A percentile compares a stretch with the other conserved stretches of the same genome.
phyloP scores from a whole-genome alignment of 352 stramenopile species.

The Pythium plurisporium region DNA sequence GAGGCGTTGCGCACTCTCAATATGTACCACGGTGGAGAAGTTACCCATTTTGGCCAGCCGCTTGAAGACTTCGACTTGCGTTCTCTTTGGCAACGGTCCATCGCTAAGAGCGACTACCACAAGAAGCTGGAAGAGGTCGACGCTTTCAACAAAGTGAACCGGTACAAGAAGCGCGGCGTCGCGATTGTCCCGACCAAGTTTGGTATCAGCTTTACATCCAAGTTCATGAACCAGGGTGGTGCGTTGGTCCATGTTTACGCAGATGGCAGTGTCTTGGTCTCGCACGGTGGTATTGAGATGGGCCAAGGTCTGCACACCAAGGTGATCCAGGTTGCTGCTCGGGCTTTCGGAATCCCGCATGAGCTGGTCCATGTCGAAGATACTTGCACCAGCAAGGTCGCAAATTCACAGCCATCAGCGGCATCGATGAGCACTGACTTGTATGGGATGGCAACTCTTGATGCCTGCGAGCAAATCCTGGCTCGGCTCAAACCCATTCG shows the following conservation, averaged over 20 bases:
- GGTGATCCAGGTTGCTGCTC: slow-evolving; percentile 85
- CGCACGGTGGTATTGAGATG: slow-evolving; percentile 97
- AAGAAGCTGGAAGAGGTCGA: slow-evolving; percentile 62
- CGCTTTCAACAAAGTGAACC: slow-evolving; percentile 89
- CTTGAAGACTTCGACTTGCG: slow-evolving; percentile 92
- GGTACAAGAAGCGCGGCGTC: slow-evolving; percentile 90
- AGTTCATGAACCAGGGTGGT: slow-evolving; percentile 97
- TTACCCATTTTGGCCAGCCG: slow-evolving; percentile 92
- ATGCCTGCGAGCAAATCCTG: slow-evolving; percentile 95
- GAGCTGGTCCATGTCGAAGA: slow-evolving; percentile 93
- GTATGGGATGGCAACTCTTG: slow-evolving; percentile 96
- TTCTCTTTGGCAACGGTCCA: slow-evolving; percentile 73
- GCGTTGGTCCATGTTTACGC: slow-evolving; percentile 94
- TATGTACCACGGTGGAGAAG: slow-evolving; percentile 88
- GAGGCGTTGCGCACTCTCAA: slow-evolving; percentile 84
- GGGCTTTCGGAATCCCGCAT: slow-evolving; percentile 91
- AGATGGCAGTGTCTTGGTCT: slow-evolving; percentile 94
- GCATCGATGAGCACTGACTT: slow-evolving; percentile 95
- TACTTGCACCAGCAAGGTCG: slow-evolving; percentile 93
- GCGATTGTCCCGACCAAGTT: slow-evolving; percentile 89
- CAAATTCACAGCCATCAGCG: slow-evolving; percentile 92
- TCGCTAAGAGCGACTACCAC: slow-evolving; percentile 65
- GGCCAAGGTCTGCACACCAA: slow-evolving; percentile 97
- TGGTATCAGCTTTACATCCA: slow-evolving; percentile 95
- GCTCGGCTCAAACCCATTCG: slow-evolving; percentile 83